phyloP scores from a whole-genome alignment of 805 yeast species.

The Clavispora asparagi region DNA sequence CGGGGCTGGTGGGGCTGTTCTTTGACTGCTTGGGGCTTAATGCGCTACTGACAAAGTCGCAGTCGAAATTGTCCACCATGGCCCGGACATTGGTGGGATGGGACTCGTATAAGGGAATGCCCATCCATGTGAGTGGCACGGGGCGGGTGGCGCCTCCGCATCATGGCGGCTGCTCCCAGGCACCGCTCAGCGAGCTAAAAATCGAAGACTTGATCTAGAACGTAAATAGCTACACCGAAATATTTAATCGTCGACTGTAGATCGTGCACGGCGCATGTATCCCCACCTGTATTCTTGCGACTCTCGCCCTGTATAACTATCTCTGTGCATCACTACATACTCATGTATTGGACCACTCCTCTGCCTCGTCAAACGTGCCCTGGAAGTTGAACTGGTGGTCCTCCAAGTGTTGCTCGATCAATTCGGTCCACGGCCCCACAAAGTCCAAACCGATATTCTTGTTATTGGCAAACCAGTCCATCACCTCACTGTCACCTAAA shows the following conservation, averaged over 20 bases:
- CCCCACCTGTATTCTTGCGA: no score
- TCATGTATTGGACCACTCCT: background rate
- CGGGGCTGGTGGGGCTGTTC: background rate
- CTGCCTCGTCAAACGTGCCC: conserved; percentile 5
- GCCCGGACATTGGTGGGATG: conserved; percentile 24
- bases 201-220: background rate
- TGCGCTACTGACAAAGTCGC: conserved; percentile 8
- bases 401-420: conserved; percentile 62
- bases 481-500: conserved; percentile 36
- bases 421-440: conserved; percentile 75
- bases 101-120: conserved; percentile 19
- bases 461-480: conserved; percentile 41
- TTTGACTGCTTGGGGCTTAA: conserved; percentile 8
- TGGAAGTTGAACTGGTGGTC: conserved; percentile 27
- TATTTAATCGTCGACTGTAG: no score
- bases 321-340: background rate
- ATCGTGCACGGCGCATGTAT: no score
- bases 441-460: conserved; percentile 38
- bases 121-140: conserved; percentile 16
- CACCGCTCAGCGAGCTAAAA: background rate
- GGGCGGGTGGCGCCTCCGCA: background rate
- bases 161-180: background rate
- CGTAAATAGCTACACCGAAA: background rate
- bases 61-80: conserved; percentile 14
- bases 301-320: no score